These are phyloP conservation scores for Flueggea neowawraea DNA, from an alignment of 441 rosid species.

Conservation along the genomic window DNA sequence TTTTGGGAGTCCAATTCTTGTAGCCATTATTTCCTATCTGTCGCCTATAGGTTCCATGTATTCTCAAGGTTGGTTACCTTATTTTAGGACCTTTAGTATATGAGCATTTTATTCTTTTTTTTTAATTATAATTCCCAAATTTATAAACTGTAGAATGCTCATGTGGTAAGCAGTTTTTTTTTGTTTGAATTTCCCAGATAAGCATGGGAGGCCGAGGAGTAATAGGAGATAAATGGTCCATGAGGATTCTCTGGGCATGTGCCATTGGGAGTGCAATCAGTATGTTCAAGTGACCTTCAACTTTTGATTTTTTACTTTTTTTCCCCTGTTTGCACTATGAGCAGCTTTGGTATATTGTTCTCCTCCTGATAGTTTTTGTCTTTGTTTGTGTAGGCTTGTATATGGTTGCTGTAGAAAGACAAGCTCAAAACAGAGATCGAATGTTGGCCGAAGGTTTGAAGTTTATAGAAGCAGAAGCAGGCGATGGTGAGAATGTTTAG, in stretches of 20 bases:
- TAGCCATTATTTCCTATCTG: too few relatives aligned
- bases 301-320: too few relatives aligned
- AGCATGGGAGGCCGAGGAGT: conserved; percentile 63
- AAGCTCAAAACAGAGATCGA: conserved; percentile 62
- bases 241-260: conserved; percentile 84
- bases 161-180: too few relatives aligned
- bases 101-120: too few relatives aligned
- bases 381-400: conserved; percentile 49
- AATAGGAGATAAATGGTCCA: conserved; percentile 85
- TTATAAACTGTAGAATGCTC: too few relatives aligned
- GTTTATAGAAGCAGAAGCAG: conserved; percentile 46
- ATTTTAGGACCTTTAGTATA: too few relatives aligned
- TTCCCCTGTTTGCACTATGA: too few relatives aligned
- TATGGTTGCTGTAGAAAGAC: conserved; percentile 86
- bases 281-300: conserved; percentile 15
- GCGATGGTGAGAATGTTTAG: conserved; percentile 40
- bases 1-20: too few relatives aligned
- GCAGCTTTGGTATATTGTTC: too few relatives aligned
- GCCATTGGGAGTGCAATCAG: conserved; percentile 84
- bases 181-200: conserved; percentile 18
- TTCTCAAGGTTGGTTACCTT: too few relatives aligned
- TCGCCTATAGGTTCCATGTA: too few relatives aligned
- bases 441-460: conserved; percentile 63
- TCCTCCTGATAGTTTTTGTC: conserved; percentile 6
- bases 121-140: too few relatives aligned